Conservation (phyloP, 768 basidiomycete species). For the Suillus tomentosus region DNA sequence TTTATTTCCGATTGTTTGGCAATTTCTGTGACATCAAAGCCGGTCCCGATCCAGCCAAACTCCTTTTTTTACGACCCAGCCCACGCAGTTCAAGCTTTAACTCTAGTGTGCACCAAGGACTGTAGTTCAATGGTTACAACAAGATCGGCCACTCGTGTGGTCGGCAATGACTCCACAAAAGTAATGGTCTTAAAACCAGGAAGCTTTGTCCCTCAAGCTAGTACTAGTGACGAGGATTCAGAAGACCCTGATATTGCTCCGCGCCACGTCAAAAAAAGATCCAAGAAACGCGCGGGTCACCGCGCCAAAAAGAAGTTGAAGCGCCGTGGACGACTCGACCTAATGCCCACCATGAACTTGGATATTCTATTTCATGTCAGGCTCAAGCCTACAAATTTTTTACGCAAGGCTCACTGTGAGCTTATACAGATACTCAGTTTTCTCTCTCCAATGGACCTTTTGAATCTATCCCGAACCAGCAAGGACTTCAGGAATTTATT, state of each 20-base stretch:
- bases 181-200: background rate
- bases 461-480: constrained; percentile 41
- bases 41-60: background rate
- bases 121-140: background rate
- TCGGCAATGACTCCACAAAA: background rate
- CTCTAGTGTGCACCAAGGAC: background rate
- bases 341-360: constrained; percentile 35
- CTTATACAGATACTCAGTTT: constrained; percentile 37
- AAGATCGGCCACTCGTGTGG: background rate
- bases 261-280: constrained; percentile 3
- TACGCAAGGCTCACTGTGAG: background rate
- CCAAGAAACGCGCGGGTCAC: background rate
- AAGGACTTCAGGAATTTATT: constrained; percentile 39
- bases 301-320: background rate
- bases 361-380: constrained; percentile 14
- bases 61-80: constrained; percentile 6
- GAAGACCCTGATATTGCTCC: constrained; percentile 3
- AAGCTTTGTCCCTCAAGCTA: background rate
- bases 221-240: background rate
- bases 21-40: background rate
- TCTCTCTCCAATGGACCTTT: constrained; percentile 42
- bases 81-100: background rate
- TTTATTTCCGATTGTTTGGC: background rate
- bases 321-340: constrained; percentile 6
- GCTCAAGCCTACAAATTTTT: background rate